phyloP scores from a whole-genome alignment of 768 basidiomycete genomes.

The Boletus rubropictus region DNA sequence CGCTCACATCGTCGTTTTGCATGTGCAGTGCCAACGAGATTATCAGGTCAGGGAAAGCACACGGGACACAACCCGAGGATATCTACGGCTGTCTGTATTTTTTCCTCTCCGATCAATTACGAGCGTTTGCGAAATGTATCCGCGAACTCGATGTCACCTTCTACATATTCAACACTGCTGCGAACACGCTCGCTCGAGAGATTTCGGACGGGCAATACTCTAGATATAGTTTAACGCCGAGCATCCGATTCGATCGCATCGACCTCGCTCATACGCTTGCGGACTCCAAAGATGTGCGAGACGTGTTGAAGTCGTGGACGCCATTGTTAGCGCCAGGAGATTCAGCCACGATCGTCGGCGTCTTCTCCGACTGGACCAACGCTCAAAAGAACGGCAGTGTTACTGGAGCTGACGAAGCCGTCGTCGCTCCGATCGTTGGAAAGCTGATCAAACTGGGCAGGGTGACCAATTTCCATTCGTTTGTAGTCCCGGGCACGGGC shows the following conservation, averaged over 20 bases:
- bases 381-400: constrained; percentile 8
- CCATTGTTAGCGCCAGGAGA: constrained; percentile 29
- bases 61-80: constrained; percentile 37
- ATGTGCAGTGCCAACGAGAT: constrained; percentile 35
- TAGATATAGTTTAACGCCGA: constrained; percentile 21
- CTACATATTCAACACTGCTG: constrained; percentile 30
- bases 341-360: constrained; percentile 34
- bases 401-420: constrained; percentile 9
- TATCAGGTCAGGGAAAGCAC: constrained; percentile 30
- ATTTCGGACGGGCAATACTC: constrained; percentile 23
- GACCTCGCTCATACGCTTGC: constrained; percentile 38
- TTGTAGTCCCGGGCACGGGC: background rate
- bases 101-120: constrained; percentile 36
- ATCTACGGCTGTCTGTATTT: constrained; percentile 47
- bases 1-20: background rate
- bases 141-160: constrained; percentile 34
- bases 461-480: constrained; percentile 9
- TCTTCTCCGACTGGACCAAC: constrained; percentile 39
- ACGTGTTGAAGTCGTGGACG: constrained; percentile 33
- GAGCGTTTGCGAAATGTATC: constrained; percentile 34
- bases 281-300: constrained; percentile 27
- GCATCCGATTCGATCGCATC: constrained; percentile 39
- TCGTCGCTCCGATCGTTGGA: constrained; percentile 11
- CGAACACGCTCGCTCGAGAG: constrained; percentile 36
- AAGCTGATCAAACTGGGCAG: constrained; percentile 15